A percentile compares a stretch with the other conserved stretches of the same genome.
Conservation (phyloP, 257 asterid species). For the Solanum okadae region DNA sequence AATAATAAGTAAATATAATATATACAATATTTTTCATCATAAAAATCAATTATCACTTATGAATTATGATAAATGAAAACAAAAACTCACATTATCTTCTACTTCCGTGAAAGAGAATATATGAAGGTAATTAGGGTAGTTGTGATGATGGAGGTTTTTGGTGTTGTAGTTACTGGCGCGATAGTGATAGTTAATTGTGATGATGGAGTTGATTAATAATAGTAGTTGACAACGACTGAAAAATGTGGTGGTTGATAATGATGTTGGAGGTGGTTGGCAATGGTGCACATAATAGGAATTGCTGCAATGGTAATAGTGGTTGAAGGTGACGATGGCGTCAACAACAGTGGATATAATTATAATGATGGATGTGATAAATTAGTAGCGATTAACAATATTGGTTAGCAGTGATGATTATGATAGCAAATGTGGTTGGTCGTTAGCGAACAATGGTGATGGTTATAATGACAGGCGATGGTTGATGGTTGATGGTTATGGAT, state of each 20-base stretch:
- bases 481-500: no score
- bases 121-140: not conserved
- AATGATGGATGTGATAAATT: no score
- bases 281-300: not conserved
- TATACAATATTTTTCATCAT: not conserved
- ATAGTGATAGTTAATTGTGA: not conserved
- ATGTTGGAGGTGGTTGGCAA: not conserved
- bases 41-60: not conserved
- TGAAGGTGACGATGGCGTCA: not conserved
- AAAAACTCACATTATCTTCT: not conserved
- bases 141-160: not conserved
- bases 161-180: no score
- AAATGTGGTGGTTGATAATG: not conserved
- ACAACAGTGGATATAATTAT: no score
- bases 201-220: not conserved
- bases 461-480: no score
- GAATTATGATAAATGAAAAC: not conserved
- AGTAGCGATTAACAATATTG: no score
- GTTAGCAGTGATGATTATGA: not conserved
- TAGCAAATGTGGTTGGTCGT: not conserved
- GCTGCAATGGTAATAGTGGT: not conserved
- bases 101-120: not conserved
- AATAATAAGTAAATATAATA: no score
- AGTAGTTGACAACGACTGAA: no score
- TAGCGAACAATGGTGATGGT: not conserved